Base-by-base conservation (phyloP, 306 rosid genomes). In the Morella rubra region DNA sequence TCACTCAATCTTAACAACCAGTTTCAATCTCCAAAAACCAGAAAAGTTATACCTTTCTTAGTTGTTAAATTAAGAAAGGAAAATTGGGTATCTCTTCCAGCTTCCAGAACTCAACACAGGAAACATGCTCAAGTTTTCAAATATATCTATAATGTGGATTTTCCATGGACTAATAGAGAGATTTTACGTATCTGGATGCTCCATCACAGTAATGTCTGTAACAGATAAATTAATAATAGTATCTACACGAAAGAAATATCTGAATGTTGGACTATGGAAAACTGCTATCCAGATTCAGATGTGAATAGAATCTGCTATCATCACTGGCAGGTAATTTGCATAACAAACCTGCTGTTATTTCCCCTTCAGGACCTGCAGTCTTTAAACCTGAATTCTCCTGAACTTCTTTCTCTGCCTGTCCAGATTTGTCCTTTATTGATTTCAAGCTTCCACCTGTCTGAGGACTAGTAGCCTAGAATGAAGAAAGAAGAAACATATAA, bases 291-390 rank as follows among this genome's bases (percentile, higher is more conserved):
- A 65, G 27, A 65, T 18, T 42, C 50, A 16, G 7, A 8, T 18
- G 7, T 22, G 32, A 41, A 42, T 7, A 77, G 66, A 56, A 19
- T 20, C 27, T 41, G 56, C 69, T 56, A 44, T 4, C 64, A 58
- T 3, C 46, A 15, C 6, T 8, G 40, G 50, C 40, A 72, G 16
- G 46, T 40, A 71, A 20, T 71, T 10, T 67, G 65, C 59, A 22
- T 32, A 44, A 83, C 85, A 87, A 73, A 92, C 99, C 99, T 86
- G 99, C 99, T 58, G 99, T 88, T 62, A 95, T 92, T 89, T 95
- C 99, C 76, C 99, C 99, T 82, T 95, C 99, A 55, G 93, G 87
- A 74, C 97, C 99, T 42, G 99, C 99, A 4, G 87, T 89, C 87
- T 92, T 92, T 84, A 95, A 87, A 83, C 97, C 97, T 16, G 99